Evolutionary conservation across 179 eudicot species (phyloP).

Genomic region (Carnegiea gigantea): DNA sequence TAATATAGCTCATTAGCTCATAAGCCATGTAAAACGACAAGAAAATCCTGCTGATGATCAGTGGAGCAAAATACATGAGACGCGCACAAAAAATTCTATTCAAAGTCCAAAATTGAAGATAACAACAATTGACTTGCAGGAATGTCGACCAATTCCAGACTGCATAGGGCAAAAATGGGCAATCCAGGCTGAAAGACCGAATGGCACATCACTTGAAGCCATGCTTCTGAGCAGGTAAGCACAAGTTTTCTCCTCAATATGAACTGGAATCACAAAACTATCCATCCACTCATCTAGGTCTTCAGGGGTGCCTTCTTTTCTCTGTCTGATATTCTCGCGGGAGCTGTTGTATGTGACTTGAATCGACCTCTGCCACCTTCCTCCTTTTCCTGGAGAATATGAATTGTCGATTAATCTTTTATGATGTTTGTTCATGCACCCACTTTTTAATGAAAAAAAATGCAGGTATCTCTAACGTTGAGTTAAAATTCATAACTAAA

Average conservation of each 20-base stretch:
- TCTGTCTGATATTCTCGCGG: constrained; percentile 85
- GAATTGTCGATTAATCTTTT: background rate
- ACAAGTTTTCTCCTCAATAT: constrained; percentile 4
- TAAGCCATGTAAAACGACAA: background rate
- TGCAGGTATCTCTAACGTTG: background rate
- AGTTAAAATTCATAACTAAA: background rate
- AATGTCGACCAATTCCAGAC: background rate
- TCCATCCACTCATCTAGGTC: constrained; percentile 11
- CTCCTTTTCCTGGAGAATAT: constrained; percentile 65
- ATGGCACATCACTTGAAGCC: background rate
- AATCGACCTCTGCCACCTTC: constrained; percentile 92
- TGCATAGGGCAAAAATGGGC: constrained; percentile 18
- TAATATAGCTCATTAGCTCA: background rate
- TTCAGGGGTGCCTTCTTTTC: constrained; percentile 95
- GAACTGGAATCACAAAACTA: background rate
- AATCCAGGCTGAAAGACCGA: constrained; percentile 20
- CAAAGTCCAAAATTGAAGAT: background rate
- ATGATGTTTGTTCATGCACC: background rate
- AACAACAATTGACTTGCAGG: constrained; percentile 21
- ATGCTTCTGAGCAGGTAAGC: constrained; percentile 4
- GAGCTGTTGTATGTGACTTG: constrained; percentile 82
- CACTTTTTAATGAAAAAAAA: background rate
- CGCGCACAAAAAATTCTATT: background rate
- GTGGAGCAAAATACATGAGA: background rate
- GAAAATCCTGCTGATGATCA: background rate